Conservation (phyloP, 331 rosid species). For the Arachis monticola region DNA sequence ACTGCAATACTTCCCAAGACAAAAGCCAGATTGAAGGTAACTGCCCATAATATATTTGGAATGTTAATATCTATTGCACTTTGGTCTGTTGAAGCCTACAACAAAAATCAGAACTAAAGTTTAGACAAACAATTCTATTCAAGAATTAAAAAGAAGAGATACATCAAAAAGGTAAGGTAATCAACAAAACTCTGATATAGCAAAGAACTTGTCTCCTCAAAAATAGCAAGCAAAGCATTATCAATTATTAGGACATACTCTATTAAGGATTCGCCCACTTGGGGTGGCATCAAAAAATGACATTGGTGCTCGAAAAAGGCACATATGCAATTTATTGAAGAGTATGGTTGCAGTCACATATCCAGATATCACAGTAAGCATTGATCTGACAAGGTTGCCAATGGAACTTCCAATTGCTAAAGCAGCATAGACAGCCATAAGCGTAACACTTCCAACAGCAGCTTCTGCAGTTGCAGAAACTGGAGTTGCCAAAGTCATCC, state of each 20-base stretch:
- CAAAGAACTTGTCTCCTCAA: neutral
- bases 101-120: neutral
- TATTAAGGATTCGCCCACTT: constrained; percentile 63
- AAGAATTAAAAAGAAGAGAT: neutral
- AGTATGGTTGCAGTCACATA: constrained; percentile 61
- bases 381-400: constrained; percentile 44
- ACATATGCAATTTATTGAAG: constrained; percentile 57
- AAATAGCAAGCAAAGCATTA: neutral
- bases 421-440: constrained; percentile 50
- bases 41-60: constrained; percentile 26
- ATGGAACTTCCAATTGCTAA: constrained; percentile 62
- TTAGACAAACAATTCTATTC: no score
- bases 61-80: constrained; percentile 52
- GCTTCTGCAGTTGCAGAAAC: constrained; percentile 48
- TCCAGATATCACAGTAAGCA: constrained; percentile 47
- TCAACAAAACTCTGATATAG: neutral
- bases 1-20: constrained; percentile 62
- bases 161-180: neutral
- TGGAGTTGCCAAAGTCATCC: constrained; percentile 81
- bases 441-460: constrained; percentile 33
- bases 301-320: constrained; percentile 73
- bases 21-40: constrained; percentile 44
- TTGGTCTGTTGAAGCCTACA: constrained; percentile 73
- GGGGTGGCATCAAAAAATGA: constrained; percentile 73
- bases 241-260: constrained; percentile 44